Conservation (phyloP, 495 filamentous ascomycete species). For the Aspergillus nidulans region DNA sequence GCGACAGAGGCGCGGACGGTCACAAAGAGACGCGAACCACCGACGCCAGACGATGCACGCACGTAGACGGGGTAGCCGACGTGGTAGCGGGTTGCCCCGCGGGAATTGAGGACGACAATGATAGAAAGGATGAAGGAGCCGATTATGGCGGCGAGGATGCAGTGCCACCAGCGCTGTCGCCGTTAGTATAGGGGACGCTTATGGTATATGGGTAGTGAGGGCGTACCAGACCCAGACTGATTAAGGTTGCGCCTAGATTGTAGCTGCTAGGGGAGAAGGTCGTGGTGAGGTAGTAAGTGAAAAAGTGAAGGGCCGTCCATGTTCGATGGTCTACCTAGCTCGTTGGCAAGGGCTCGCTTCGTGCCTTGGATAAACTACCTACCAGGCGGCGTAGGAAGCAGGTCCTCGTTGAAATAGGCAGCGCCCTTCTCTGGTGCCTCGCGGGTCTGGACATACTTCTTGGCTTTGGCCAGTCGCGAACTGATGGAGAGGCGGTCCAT, state of each 20-base stretch:
- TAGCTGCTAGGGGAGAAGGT: conserved; percentile 9
- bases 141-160: conserved; percentile 6
- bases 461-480: background rate
- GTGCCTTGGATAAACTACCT: background rate
- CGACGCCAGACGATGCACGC: conserved; percentile 30
- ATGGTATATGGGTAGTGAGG: background rate
- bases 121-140: conserved; percentile 5
- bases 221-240: conserved; percentile 2
- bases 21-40: conserved; percentile 1
- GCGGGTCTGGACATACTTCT: background rate
- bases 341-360: background rate
- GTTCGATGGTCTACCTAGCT: conserved; percentile 3
- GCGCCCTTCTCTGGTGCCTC: background rate
- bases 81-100: conserved; percentile 17
- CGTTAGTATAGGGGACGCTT: background rate
- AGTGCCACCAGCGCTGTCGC: conserved; percentile 11
- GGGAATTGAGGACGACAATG: conserved; percentile 18
- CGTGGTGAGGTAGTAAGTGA: conserved; percentile 11
- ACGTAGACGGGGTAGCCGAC: conserved; percentile 55
- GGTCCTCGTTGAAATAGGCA: conserved; percentile 11
- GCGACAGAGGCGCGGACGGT: background rate
- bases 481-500: background rate
- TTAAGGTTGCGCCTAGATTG: conserved; percentile 6
- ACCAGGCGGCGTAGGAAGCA: conserved; percentile 11
- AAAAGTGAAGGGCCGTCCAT: conserved; percentile 5